Base-by-base conservation (phyloP, 2,329 filamentous ascomycete species). In the Fusarium verrucosum region DNA sequence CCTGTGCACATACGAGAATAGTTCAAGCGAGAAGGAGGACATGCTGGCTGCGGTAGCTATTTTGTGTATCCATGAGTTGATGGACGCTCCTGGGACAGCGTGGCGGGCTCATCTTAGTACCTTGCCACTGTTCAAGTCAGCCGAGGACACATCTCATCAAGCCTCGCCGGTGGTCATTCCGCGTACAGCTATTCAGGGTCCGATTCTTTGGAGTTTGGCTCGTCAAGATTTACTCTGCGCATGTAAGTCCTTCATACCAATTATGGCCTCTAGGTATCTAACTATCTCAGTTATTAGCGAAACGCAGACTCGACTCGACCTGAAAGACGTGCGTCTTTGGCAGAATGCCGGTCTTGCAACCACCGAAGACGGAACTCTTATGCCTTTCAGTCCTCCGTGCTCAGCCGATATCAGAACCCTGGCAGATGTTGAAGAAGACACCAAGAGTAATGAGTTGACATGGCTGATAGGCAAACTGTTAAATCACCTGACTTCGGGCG, bases 381-480 rank as follows among this genome's bases (percentile, higher is more conserved):
- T 68, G 43, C 66, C 68, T 0, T 68, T 70, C 6, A 70, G 54
- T 81, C 66, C 76, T 82, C n/a, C 65, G 75, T 19, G 56, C 3
- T 77, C 82, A 4, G 69, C 42, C 59, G 78, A 58, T 77, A 81
- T 76, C 69, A 79, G 52, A 69, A 81, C 73, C 52, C 80, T 66
- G 74, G 83, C 66, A 65, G 74, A 81, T 11, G 87, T 88, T 80
- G 81, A 82, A 54, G 87, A 90, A 74, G 88, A 89, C 60, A 80
- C 87, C 59, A 85, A 88, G 50, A 85, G 82, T 36, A 90, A 90
- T 13, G 84, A 85, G 0, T 73, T 91, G 5, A 82, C 89, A 7
- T 90, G 87, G 87, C 81, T 90, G 10, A 79, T 88, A 57, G 84
- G 86, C 8, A 89, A 89, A 67, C 82, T 89, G 6, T 83, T 89